These are phyloP conservation scores for Volutella citrinella DNA, from an alignment of 2,329 filamentous ascomycete genomes.

Conservation along the genomic window DNA sequence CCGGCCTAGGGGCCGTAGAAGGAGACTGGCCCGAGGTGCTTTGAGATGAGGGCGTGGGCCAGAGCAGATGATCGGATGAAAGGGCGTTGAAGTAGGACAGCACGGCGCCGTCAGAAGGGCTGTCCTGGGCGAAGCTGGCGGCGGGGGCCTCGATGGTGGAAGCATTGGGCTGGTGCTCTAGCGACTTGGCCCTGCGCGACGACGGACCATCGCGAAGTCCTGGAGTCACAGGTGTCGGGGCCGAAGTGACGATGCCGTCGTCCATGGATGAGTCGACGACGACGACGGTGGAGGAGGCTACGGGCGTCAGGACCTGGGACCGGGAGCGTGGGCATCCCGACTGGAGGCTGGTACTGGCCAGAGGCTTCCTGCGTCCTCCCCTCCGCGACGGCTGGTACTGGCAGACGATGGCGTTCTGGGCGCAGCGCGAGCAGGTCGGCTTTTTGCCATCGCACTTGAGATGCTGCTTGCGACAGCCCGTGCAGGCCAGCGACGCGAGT, in stretches of 20 bases:
- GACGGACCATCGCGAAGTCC: too few relatives aligned
- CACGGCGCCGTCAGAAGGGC: constrained; percentile 1
- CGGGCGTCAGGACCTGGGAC: too few relatives aligned
- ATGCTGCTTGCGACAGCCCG: constrained; percentile 19
- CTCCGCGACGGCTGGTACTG: constrained; percentile 21
- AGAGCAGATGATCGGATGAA: constrained; percentile 2
- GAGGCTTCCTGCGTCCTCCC: constrained; percentile 15
- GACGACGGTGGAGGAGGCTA: too few relatives aligned
- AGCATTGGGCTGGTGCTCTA: too few relatives aligned
- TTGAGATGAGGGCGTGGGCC: constrained; percentile 1
- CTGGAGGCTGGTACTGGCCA: too few relatives aligned
- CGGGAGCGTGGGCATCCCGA: too few relatives aligned
- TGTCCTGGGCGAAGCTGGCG: too few relatives aligned
- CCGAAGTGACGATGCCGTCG: too few relatives aligned
- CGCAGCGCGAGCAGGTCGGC: constrained; percentile 18
- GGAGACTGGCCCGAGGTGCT: background rate
- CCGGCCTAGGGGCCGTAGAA: background rate
- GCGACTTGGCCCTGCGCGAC: too few relatives aligned
- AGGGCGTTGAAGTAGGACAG: constrained; percentile 1
- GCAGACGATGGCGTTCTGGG: constrained; percentile 8
- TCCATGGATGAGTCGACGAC: too few relatives aligned
- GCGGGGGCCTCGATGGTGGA: background rate
- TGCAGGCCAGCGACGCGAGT: constrained; percentile 16
- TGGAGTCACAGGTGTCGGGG: too few relatives aligned
- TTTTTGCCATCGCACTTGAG: constrained; percentile 21